Percentiles rank a stretch among this genome's conserved stretches.
phyloP scores from a whole-genome alignment of 768 basidiomycete species.

The Pulveroboletus sp. region DNA sequence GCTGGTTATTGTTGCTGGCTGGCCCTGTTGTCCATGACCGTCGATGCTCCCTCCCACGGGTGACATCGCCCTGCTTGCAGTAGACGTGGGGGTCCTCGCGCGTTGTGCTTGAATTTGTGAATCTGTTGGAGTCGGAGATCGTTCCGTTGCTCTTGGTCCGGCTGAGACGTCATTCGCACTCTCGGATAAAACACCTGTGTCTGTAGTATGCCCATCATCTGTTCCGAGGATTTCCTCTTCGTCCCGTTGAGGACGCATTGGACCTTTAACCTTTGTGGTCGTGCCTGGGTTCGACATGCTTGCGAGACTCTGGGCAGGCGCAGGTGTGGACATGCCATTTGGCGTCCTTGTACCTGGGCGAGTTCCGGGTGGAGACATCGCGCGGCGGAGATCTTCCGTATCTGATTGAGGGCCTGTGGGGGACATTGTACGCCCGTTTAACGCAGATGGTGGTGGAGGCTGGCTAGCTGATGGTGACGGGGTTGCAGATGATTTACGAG shows the following conservation, averaged over 20 bases:
- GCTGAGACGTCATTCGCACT: slow-evolving; percentile 26
- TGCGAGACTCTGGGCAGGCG: slow-evolving; percentile 9
- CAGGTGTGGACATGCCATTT: slow-evolving; percentile 19
- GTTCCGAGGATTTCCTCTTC: slow-evolving; percentile 38
- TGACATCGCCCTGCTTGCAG: slow-evolving; percentile 55
- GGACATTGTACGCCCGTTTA: slow-evolving; percentile 60
- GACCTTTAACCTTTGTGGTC: slow-evolving; percentile 50
- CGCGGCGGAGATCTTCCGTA: slow-evolving; percentile 58
- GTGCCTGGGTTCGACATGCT: slow-evolving; percentile 5
- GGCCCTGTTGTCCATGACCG: slow-evolving; percentile 19
- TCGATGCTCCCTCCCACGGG: slow-evolving; percentile 41
- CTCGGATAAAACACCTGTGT: slow-evolving; percentile 47
- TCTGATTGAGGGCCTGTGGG: slow-evolving; percentile 51
- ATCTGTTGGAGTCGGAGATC: slow-evolving; percentile 55
- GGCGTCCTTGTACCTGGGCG: slow-evolving; percentile 41
- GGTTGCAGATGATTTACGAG: slow-evolving; percentile 48
- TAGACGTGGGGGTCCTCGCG: slow-evolving; percentile 59
- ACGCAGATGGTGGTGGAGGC: slow-evolving; percentile 28
- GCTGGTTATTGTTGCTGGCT: slow-evolving; percentile 49
- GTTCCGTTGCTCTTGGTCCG: slow-evolving; percentile 35
- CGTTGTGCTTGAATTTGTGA: slow-evolving; percentile 30
- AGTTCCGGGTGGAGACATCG: slow-evolving; percentile 58
- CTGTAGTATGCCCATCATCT: slow-evolving; percentile 52
- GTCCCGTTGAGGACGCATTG: slow-evolving; percentile 47
- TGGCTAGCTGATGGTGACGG: slow-evolving; percentile 30